Conservation (phyloP, 2,329 filamentous ascomycete genomes). For the Epichloe baconii region DNA sequence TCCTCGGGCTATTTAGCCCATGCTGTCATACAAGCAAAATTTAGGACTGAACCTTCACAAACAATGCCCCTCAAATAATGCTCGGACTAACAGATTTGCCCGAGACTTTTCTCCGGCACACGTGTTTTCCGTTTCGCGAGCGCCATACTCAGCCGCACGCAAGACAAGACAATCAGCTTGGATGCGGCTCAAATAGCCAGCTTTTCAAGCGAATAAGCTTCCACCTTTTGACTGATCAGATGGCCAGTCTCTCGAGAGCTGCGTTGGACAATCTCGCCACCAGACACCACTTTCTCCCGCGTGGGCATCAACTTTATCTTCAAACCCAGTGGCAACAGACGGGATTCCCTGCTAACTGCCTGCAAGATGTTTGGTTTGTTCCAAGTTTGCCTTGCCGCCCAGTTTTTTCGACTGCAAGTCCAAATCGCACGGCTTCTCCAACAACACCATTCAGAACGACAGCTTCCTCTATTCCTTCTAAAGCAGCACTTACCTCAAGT, state of each 20-base stretch:
- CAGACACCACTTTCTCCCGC: slow-evolving; percentile 46
- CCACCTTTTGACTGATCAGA: slow-evolving; percentile 66
- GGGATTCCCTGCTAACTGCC: slow-evolving; percentile 31
- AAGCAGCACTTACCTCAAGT: slow-evolving; percentile 54
- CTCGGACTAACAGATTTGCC: neutral
- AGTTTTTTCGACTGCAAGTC: slow-evolving; percentile 24
- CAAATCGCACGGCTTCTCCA: slow-evolving; percentile 53
- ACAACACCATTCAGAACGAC: slow-evolving; percentile 51
- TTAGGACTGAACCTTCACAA: too few species aligned
- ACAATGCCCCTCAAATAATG: too few species aligned
- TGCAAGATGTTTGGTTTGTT: slow-evolving; percentile 31
- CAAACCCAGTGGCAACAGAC: slow-evolving; percentile 58
- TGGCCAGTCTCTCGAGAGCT: slow-evolving; percentile 63
- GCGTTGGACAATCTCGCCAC: slow-evolving; percentile 57
- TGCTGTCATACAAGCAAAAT: neutral
- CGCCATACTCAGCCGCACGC: neutral
- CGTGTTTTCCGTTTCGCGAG: neutral
- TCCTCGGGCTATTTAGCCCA: neutral
- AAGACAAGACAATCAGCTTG: neutral
- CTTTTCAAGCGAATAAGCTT: slow-evolving; percentile 71
- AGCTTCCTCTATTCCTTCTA: slow-evolving; percentile 60
- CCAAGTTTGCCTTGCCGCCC: slow-evolving; percentile 15
- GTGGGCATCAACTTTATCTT: slow-evolving; percentile 42
- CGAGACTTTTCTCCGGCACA: neutral
- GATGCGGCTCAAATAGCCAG: slow-evolving; percentile 44